Conservation (phyloP, 2,329 filamentous ascomycete species). For the Beauveria sp. region DNA sequence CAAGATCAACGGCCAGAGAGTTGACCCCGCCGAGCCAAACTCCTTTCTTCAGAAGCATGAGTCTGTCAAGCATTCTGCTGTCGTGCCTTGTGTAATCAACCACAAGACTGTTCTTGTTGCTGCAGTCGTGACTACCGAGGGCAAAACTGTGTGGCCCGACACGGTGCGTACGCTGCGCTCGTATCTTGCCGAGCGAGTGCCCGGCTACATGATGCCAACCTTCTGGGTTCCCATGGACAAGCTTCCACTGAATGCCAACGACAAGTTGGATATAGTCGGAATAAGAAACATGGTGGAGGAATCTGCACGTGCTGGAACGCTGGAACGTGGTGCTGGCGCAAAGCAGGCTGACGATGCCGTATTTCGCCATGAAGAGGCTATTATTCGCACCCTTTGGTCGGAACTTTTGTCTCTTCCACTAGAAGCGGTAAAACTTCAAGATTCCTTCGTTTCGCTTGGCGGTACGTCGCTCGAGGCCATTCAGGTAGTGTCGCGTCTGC, state of each 20-base stretch:
- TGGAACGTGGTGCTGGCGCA: background rate
- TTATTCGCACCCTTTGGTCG: background rate
- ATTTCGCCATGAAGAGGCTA: background rate
- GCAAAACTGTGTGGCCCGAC: background rate
- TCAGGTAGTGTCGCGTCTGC: background rate
- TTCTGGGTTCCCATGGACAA: background rate
- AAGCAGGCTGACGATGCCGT: background rate
- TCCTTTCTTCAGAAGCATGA: background rate
- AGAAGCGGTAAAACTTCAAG: background rate
- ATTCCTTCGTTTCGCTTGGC: background rate
- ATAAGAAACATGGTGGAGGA: background rate
- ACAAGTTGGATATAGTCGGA: background rate
- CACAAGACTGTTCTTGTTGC: background rate
- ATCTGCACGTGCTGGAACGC: background rate
- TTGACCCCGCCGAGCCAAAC: slow-evolving; percentile 11
- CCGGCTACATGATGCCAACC: background rate
- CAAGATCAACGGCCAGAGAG: slow-evolving; percentile 18
- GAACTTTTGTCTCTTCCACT: background rate
- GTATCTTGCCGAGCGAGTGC: background rate
- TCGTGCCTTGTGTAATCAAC: background rate
- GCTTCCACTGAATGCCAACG: background rate
- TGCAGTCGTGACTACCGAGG: background rate
- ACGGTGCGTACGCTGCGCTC: background rate
- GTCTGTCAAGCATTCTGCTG: background rate
- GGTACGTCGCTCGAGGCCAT: background rate